Percentiles rank a stretch among this genome's conserved stretches.
These are phyloP conservation scores for Ophiostoma sp. DNA, from an alignment of 2,329 filamentous ascomycete genomes.

Conservation along the genomic window DNA sequence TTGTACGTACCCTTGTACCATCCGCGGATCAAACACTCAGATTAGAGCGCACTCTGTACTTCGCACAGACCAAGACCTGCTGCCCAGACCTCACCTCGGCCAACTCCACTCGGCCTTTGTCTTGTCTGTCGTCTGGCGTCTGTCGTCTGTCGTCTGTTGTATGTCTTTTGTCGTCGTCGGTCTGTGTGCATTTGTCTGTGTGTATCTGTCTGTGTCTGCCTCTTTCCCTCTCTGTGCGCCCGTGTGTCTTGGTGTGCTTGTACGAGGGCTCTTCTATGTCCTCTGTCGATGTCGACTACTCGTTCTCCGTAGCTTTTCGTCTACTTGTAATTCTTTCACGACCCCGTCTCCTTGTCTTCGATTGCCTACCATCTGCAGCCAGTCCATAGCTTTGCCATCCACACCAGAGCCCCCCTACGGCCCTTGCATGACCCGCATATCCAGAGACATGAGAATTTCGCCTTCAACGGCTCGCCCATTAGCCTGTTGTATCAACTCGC, in stretches of 20 bases:
- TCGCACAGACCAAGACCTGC: background rate
- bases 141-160: background rate
- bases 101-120: too few relatives aligned
- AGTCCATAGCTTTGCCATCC: background rate
- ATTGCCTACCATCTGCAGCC: background rate
- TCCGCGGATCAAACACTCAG: background rate
- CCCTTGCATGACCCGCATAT: conserved; percentile 20
- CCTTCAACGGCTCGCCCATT: conserved; percentile 19
- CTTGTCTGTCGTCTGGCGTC: background rate
- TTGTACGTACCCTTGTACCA: conserved; percentile 1
- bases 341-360: background rate
- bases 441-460: conserved; percentile 18
- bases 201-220: background rate
- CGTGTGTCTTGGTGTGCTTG: background rate
- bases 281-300: background rate
- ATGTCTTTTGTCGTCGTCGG: background rate
- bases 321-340: background rate
- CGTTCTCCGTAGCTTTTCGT: background rate
- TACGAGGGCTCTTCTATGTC: background rate
- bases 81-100: too few relatives aligned
- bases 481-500: background rate
- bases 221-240: background rate
- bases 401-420: conserved; percentile 3
- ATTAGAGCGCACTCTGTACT: background rate
- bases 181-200: background rate